Evolutionary conservation across 495 filamentous ascomycete genomes (phyloP).

Genomic region (Hypoxylon rickii): DNA sequence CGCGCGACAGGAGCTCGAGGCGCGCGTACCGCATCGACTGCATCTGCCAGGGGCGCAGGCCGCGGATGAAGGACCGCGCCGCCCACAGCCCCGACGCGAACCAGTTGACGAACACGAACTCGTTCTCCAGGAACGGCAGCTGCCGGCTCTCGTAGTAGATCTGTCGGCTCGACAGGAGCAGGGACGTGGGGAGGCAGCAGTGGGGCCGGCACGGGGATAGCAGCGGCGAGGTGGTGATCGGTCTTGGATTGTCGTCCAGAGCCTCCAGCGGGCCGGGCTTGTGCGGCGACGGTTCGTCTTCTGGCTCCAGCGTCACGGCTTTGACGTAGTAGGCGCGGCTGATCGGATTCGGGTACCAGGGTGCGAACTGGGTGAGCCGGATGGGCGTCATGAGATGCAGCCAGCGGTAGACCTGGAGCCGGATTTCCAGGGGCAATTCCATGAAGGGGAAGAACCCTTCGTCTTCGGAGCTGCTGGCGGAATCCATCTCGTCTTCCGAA

Average conservation of each 20-base stretch:
- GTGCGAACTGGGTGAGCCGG: constrained; percentile 22
- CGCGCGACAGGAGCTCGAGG: constrained; percentile 35
- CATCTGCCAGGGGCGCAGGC: constrained; percentile 39
- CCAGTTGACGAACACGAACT: constrained; percentile 45
- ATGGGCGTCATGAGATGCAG: constrained; percentile 35
- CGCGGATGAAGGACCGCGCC: constrained; percentile 33
- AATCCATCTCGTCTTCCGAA: constrained; percentile 33
- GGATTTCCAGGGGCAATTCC: constrained; percentile 41
- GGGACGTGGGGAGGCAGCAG: constrained; percentile 36
- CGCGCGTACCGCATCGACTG: constrained; percentile 39
- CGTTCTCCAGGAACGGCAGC: constrained; percentile 43
- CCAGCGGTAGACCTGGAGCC: constrained; percentile 42
- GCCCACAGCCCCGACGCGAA: constrained; percentile 40
- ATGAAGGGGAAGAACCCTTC: constrained; percentile 29
- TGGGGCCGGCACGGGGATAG: constrained; percentile 39
- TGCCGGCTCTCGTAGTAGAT: constrained; percentile 40
- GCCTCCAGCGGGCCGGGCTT: neutral
- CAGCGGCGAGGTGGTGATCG: constrained; percentile 8
- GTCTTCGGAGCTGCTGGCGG: constrained; percentile 27
- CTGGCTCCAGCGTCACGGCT: constrained; percentile 14
- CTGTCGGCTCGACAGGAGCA: constrained; percentile 38
- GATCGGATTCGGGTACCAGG: constrained; percentile 37
- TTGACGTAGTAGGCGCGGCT: constrained; percentile 34
- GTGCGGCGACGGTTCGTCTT: neutral
- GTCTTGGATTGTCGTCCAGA: neutral